A percentile compares a stretch with the other conserved stretches of the same genome.
Evolutionary conservation across 169 alveolate species (phyloP).

Genomic region (Miamiensis avidus): DNA sequence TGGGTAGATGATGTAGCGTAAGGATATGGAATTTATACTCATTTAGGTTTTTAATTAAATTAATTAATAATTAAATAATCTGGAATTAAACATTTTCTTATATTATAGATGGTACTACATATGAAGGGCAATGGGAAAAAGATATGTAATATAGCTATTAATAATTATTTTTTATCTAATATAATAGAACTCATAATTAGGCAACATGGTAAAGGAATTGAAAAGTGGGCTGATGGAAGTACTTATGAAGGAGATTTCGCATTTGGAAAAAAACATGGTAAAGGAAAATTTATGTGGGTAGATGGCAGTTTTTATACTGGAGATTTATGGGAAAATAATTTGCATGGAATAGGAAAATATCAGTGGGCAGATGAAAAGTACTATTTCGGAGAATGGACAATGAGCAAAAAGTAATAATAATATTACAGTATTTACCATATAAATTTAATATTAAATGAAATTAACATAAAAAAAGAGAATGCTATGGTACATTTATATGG

Average conservation of each 20-base stretch:
- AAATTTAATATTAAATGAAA: no score
- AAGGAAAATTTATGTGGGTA: conserved; percentile 43
- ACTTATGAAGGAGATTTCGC: conserved; percentile 40
- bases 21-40: conserved; percentile 38
- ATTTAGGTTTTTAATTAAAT: no score
- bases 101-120: conserved; percentile 36
- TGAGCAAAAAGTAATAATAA: background rate
- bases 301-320: conserved; percentile 54
- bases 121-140: conserved; percentile 62
- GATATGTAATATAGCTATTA: conserved; percentile 54
- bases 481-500: conserved; percentile 32
- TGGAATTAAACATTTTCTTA: no score
- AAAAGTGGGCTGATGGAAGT: conserved; percentile 54
- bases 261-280: conserved; percentile 42
- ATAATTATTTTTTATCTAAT: background rate
- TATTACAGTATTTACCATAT: background rate
- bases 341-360: conserved; percentile 54
- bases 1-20: conserved; percentile 38
- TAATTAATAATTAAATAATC: no score
- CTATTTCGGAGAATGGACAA: conserved; percentile 17
- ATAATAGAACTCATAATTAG: no score
- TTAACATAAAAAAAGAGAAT: conserved; percentile 16
- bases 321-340: conserved; percentile 38
- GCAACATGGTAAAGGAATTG: conserved; percentile 47
- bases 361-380: conserved; percentile 18